Base-by-base conservation (phyloP, 2,329 filamentous ascomycete genomes). In the Clonostachys chloroleuca region DNA sequence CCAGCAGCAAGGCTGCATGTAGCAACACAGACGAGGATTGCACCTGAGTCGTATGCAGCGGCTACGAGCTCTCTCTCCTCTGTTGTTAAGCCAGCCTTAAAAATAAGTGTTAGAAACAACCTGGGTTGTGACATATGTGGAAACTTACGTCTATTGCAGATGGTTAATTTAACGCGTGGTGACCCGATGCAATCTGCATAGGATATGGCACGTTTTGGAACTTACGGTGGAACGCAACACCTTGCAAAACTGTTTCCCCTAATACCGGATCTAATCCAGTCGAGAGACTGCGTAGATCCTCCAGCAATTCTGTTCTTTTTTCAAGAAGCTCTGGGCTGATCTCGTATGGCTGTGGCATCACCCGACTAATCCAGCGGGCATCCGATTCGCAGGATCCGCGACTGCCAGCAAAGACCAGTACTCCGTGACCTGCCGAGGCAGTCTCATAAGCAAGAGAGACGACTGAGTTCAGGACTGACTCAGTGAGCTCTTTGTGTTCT, bases 1-100 rank as follows among this genome's bases (percentile, higher is more conserved):
- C 87, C 87, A 13, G 87, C 87, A n/a, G 87, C 87, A 48, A 92
- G 74, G 59, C 86, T 89, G 56, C 86, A 90, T 2, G 87, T 92
- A 36, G 87, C 87, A 14, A 89, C 81, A 45, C 89, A 83, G 1
- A 89, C 80, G 54, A 85, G 84, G 16, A 91, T 60, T 6, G 78
- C 70, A 1, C 87, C 86, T 37, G 69, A 63, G 58, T 91, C 87
- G 53, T 89, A 91, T 12, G 86, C 86, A 35, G 74, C 75, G 3
- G 86, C 82, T 46, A 91, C 77, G 8, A 90, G 66, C 43, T 89
- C 86, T 43, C 87, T 77, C 60, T 92, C 87, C 64, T 92, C 87
- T 1, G 78, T 83, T 0, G 87, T 91, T 56, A 92, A 73, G 12
- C 83, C 83, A 42, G 83, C 83, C 69, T 83, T 51, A 16, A 12